Evolutionary conservation across 2,329 filamentous ascomycete species (phyloP).

Genomic region (Byssothecium circinans): DNA sequence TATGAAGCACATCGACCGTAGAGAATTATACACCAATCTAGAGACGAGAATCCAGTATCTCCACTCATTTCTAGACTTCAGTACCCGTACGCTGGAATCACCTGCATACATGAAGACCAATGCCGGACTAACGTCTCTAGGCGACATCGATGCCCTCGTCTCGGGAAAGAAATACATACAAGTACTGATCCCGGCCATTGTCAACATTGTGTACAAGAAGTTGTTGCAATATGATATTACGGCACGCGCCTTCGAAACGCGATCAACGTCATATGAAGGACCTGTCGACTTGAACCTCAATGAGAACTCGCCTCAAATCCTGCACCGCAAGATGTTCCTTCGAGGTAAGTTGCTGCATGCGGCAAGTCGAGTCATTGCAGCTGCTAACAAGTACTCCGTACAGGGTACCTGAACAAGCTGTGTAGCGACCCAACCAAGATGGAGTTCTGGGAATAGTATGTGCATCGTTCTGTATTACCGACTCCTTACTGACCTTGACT

Average conservation of each 20-base stretch:
- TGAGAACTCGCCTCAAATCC: constrained; percentile 73
- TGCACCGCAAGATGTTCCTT: constrained; percentile 67
- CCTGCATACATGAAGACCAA: not conserved
- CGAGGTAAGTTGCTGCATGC: not conserved
- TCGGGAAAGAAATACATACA: constrained; percentile 75
- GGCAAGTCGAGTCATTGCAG: too few relatives aligned
- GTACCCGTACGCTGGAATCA: constrained; percentile 58
- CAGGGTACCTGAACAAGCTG: constrained; percentile 71
- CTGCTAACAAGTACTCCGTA: constrained; percentile 56
- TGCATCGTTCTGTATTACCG: not conserved
- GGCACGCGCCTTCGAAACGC: constrained; percentile 70
- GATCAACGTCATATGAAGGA: constrained; percentile 64
- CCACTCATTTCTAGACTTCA: constrained; percentile 76
- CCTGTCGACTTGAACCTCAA: constrained; percentile 64
- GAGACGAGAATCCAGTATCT: constrained; percentile 71
- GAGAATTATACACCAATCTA: constrained; percentile 70
- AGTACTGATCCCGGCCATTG: constrained; percentile 77
- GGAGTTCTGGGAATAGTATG: constrained; percentile 75
- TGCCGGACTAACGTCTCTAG: constrained; percentile 32
- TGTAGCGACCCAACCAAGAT: constrained; percentile 74
- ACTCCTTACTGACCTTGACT: not conserved
- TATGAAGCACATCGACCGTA: constrained; percentile 67
- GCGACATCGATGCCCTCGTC: constrained; percentile 70
- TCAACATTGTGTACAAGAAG: constrained; percentile 84
- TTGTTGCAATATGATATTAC: constrained; percentile 81